phyloP scores from a whole-genome alignment of 139 green algal genomes.

The Micractinium sp. region DNA sequence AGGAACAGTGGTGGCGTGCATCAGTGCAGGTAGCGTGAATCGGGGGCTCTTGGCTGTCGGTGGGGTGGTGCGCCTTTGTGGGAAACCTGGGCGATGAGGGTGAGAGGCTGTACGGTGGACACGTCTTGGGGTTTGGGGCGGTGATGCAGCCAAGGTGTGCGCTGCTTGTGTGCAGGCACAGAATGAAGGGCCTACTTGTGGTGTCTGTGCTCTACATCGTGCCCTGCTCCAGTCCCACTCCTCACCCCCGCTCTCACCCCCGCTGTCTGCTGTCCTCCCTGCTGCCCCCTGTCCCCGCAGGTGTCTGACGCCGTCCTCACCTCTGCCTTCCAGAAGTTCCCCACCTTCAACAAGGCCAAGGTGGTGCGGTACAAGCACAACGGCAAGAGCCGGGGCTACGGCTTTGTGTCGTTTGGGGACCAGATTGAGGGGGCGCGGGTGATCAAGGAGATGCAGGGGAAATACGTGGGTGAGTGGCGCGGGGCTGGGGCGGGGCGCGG shows the following conservation, averaged over 20 bases:
- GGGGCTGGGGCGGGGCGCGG: background rate
- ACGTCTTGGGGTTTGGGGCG: no score
- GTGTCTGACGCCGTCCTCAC: slow-evolving; percentile 88
- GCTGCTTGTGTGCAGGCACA: no score
- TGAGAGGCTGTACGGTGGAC: no score
- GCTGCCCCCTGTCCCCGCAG: background rate
- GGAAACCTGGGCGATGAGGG: no score
- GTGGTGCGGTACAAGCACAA: slow-evolving; percentile 11
- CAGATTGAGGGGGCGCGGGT: slow-evolving; percentile 81
- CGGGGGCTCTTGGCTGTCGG: no score
- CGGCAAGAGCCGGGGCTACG: slow-evolving; percentile 94
- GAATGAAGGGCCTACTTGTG: background rate
- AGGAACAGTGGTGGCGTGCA: no score
- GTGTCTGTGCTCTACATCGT: no score
- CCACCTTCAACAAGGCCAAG: slow-evolving; percentile 88
- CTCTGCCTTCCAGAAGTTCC: slow-evolving; percentile 87
- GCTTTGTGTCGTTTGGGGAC: slow-evolving; percentile 93
- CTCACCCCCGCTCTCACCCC: background rate
- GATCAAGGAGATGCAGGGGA: slow-evolving; percentile 85
- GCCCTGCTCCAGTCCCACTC: background rate
- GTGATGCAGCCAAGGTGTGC: no score
- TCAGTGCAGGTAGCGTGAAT: no score
- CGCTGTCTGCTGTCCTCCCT: background rate
- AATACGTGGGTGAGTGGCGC: slow-evolving; percentile 77
- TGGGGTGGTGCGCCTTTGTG: no score